Evolutionary conservation across 768 basidiomycete genomes (phyloP).

Genomic region (Thelephora ganbajun): DNA sequence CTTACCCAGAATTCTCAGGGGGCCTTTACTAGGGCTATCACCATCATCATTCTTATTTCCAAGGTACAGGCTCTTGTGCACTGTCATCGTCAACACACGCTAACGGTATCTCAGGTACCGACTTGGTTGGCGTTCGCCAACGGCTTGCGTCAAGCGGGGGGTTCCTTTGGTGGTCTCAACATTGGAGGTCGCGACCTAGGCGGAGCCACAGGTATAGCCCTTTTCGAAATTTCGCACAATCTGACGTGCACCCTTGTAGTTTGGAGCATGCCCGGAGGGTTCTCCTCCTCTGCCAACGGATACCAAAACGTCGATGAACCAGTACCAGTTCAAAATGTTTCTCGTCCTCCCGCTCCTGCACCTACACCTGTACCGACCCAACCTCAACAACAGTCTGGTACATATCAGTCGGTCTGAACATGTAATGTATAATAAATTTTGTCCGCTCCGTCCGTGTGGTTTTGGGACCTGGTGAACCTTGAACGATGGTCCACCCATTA

Average conservation of each 20-base stretch:
- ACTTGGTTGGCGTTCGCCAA: conserved; percentile 21
- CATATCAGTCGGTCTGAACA: conserved; percentile 21
- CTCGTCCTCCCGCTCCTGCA: conserved; percentile 13
- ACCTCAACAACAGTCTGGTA: conserved; percentile 15
- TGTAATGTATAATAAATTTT: too few relatives aligned
- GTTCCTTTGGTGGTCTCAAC: conserved; percentile 16
- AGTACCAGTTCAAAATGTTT: conserved; percentile 9
- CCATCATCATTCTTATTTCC: conserved; percentile 22
- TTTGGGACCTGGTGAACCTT: too few relatives aligned
- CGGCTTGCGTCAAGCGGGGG: conserved; percentile 22
- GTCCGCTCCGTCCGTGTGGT: too few relatives aligned
- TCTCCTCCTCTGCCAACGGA: conserved; percentile 21
- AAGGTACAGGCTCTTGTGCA: conserved; percentile 17
- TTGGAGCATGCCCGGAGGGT: conserved; percentile 31
- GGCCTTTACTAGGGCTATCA: conserved; percentile 40
- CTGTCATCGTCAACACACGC: neutral
- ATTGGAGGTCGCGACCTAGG: conserved; percentile 20
- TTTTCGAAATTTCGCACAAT: neutral
- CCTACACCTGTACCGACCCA: conserved; percentile 8
- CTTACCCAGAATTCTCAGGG: conserved; percentile 40
- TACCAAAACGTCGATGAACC: conserved; percentile 24
- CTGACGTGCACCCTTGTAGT: conserved; percentile 12
- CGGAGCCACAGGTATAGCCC: conserved; percentile 19
- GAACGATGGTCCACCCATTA: too few relatives aligned
- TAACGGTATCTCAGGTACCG: conserved; percentile 15